A percentile compares a stretch with the other conserved stretches of the same genome.
phyloP scores from a whole-genome alignment of 2,329 filamentous ascomycete genomes.

The Hypoxylon sp. region DNA sequence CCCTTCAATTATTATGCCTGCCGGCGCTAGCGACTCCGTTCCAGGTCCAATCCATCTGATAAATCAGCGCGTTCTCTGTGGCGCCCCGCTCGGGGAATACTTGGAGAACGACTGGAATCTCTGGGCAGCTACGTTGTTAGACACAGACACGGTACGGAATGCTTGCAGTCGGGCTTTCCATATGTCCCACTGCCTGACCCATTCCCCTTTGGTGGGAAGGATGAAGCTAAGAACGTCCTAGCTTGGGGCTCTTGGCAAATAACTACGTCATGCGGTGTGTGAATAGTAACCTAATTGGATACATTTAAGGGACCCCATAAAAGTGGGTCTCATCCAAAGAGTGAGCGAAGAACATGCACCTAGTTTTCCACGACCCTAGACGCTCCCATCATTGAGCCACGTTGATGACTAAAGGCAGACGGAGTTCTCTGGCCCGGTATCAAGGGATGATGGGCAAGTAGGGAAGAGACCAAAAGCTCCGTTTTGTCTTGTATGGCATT shows the following conservation, averaged over 20 bases:
- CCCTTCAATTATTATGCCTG: slow-evolving; percentile 11
- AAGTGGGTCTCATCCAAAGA: slow-evolving; percentile 36
- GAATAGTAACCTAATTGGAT: slow-evolving; percentile 38
- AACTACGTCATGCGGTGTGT: slow-evolving; percentile 45
- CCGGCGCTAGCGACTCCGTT: slow-evolving; percentile 26
- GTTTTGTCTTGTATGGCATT: slow-evolving; percentile 14
- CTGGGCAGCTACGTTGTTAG: slow-evolving; percentile 14
- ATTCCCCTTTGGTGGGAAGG: slow-evolving; percentile 42
- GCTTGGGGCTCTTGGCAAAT: slow-evolving; percentile 38
- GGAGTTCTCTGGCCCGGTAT: slow-evolving; percentile 43
- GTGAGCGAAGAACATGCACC: slow-evolving; percentile 29
- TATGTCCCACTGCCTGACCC: slow-evolving; percentile 37
- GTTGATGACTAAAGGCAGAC: slow-evolving; percentile 35
- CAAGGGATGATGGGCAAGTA: slow-evolving; percentile 44
- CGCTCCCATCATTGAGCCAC: slow-evolving; percentile 42
- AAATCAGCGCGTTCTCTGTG: slow-evolving; percentile 8
- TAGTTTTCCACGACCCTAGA: slow-evolving; percentile 36
- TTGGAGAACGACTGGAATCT: slow-evolving; percentile 19
- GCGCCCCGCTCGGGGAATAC: slow-evolving; percentile 27
- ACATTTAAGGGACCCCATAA: slow-evolving; percentile 34
- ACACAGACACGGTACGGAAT: slow-evolving; percentile 30
- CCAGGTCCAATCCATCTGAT: slow-evolving; percentile 23
- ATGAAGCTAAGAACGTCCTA: slow-evolving; percentile 40
- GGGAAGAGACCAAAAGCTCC: slow-evolving; percentile 6
- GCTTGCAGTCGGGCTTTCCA: slow-evolving; percentile 38